A percentile compares a stretch with the other conserved stretches of the same genome.
Conservation (phyloP, 768 basidiomycete genomes). For the Phlebiopsis gigantea region DNA sequence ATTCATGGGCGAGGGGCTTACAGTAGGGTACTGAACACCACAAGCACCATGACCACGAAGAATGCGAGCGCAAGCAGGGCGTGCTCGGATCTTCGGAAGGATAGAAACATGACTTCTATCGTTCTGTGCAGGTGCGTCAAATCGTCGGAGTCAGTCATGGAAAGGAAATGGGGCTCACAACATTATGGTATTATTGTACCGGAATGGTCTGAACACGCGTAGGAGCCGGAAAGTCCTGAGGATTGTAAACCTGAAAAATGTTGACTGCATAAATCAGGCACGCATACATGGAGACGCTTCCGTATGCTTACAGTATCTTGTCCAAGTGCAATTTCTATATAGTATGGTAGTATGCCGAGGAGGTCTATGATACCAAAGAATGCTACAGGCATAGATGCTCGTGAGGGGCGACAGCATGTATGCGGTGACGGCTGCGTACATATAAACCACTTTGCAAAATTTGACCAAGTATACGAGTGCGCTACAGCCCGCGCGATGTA, state of each 20-base stretch:
- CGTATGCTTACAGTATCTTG: slow-evolving; percentile 63
- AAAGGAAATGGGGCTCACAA: slow-evolving; percentile 42
- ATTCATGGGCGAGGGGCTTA: slow-evolving; percentile 29
- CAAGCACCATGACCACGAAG: slow-evolving; percentile 83
- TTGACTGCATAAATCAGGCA: slow-evolving; percentile 43
- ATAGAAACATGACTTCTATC: slow-evolving; percentile 90
- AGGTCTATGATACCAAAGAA: slow-evolving; percentile 87
- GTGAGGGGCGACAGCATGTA: not conserved
- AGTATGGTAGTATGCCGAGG: slow-evolving; percentile 83
- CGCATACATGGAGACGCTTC: not conserved
- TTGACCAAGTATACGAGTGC: slow-evolving; percentile 65
- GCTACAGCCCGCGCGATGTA: slow-evolving; percentile 69
- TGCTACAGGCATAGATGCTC: slow-evolving; percentile 31
- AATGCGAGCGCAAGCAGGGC: slow-evolving; percentile 83
- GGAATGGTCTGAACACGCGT: slow-evolving; percentile 87
- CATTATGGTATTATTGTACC: slow-evolving; percentile 77
- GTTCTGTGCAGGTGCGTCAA: slow-evolving; percentile 40
- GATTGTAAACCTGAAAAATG: slow-evolving; percentile 87
- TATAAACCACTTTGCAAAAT: slow-evolving; percentile 57
- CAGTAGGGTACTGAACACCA: slow-evolving; percentile 85
- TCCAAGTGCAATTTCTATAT: slow-evolving; percentile 75
- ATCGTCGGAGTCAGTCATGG: not conserved
- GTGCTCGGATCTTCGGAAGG: slow-evolving; percentile 80
- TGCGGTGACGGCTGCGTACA: slow-evolving; percentile 40
- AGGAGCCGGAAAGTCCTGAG: slow-evolving; percentile 84